These are phyloP conservation scores for Pterothamnion heteromorphum DNA, from an alignment of 31 red algal species.

Conservation along the genomic window DNA sequence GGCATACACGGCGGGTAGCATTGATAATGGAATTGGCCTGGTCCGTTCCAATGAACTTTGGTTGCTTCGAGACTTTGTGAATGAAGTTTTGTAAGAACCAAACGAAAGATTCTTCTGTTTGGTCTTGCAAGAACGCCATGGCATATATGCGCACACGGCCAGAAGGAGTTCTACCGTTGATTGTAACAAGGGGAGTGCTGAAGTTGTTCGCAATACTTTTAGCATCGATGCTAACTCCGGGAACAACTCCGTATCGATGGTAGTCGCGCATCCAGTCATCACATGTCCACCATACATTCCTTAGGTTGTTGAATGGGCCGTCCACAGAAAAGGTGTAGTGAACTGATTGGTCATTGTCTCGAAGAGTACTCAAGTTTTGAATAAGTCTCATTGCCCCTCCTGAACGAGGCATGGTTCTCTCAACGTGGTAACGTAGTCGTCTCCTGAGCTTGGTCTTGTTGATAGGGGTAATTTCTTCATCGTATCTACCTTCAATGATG, in stretches of 20 bases:
- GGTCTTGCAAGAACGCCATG: background rate
- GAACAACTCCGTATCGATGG: conserved; percentile 1
- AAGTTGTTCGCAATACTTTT: conserved; percentile 15
- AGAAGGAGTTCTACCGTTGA: background rate
- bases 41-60: background rate
- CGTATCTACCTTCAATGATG: background rate
- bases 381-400: background rate
- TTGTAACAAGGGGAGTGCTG: background rate
- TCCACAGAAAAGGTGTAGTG: background rate
- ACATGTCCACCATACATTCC: background rate
- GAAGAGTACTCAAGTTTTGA: background rate
- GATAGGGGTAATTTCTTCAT: background rate
- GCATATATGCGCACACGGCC: background rate
- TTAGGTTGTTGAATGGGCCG: background rate
- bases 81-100: conserved; percentile 16
- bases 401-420: background rate
- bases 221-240: no score
- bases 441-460: background rate
- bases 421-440: background rate
- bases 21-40: background rate
- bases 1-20: background rate
- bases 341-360: background rate
- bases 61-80: background rate
- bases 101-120: conserved; percentile 4
- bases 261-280: conserved; percentile 23